Conservation (phyloP, 768 basidiomycete genomes). For the Psilocybe cubensis region DNA sequence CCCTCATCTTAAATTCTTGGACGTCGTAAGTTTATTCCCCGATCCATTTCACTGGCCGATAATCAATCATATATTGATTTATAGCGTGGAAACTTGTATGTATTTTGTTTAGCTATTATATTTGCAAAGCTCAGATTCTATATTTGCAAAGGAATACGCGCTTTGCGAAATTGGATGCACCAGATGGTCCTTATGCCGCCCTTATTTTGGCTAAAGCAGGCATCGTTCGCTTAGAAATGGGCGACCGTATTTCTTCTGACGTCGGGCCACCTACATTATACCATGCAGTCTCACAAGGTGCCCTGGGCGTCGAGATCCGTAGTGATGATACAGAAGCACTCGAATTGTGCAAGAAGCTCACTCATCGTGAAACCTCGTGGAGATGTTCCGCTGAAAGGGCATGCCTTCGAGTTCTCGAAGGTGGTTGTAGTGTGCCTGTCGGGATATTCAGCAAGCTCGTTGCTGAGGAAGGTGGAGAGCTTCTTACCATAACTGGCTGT, state of each 20-base stretch:
- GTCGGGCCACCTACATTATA: constrained; percentile 76
- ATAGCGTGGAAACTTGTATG: constrained; percentile 88
- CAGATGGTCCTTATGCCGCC: constrained; percentile 79
- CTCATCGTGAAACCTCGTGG: constrained; percentile 81
- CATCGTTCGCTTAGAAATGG: constrained; percentile 77
- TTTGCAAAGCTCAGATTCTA: background rate
- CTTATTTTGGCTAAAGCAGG: constrained; percentile 95
- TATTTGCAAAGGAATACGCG: constrained; percentile 83
- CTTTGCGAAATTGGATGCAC: constrained; percentile 86
- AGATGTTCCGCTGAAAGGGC: constrained; percentile 83
- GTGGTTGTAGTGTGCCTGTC: constrained; percentile 97
- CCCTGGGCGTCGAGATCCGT: constrained; percentile 86
- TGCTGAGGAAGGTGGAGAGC: constrained; percentile 27
- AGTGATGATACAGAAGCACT: constrained; percentile 61
- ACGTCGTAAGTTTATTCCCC: constrained; percentile 69
- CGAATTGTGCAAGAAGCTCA: constrained; percentile 67
- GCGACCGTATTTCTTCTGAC: constrained; percentile 75
- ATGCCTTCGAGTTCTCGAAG: constrained; percentile 87
- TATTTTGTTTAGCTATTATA: constrained; percentile 12
- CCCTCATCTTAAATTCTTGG: constrained; percentile 78
- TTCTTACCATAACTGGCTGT: constrained; percentile 72
- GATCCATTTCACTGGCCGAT: background rate
- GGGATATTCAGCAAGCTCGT: constrained; percentile 67
- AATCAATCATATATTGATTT: constrained; percentile 6
- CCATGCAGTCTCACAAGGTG: constrained; percentile 94